A percentile compares a stretch with the other conserved stretches of the same genome.
These are phyloP conservation scores for Xanthoparmelia taractica DNA, from an alignment of 495 filamentous ascomycete genomes.

Conservation along the genomic window DNA sequence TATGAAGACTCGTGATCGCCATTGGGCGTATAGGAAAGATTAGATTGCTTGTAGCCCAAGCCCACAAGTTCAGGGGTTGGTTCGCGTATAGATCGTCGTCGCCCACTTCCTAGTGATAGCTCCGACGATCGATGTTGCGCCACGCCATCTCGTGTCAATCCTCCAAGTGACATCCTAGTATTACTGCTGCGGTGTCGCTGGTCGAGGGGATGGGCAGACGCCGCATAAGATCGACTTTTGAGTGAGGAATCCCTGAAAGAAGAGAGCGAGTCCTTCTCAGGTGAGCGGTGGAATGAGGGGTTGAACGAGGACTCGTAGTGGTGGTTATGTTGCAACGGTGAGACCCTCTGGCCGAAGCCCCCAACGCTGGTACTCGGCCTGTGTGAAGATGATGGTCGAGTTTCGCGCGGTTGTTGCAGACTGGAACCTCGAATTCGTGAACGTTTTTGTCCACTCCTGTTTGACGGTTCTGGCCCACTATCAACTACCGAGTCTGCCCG, in stretches of 20 bases:
- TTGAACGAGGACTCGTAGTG: conserved; percentile 15
- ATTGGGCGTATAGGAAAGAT: conserved; percentile 47
- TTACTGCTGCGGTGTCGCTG: conserved; percentile 37
- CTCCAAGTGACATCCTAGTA: conserved; percentile 40
- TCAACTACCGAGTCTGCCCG: conserved; percentile 44
- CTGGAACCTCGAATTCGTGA: conserved; percentile 17
- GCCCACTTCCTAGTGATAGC: conserved; percentile 34
- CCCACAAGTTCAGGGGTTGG: conserved; percentile 21
- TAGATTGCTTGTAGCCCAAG: conserved; percentile 47
- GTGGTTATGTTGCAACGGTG: conserved; percentile 1
- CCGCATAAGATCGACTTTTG: conserved; percentile 36
- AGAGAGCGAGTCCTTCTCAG: conserved; percentile 12
- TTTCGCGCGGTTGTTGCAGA: conserved; percentile 25
- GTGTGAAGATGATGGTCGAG: conserved; percentile 38
- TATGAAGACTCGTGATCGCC: conserved; percentile 50
- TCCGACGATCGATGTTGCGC: conserved; percentile 42
- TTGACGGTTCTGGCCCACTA: conserved; percentile 40
- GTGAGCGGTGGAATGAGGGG: conserved; percentile 7
- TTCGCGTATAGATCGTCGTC: conserved; percentile 44
- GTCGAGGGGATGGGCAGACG: conserved; percentile 47
- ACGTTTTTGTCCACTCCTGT: conserved; percentile 33
- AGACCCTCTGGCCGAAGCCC: conserved; percentile 9
- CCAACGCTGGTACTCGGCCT: conserved; percentile 32
- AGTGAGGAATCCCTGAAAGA: conserved; percentile 23
- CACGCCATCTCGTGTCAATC: conserved; percentile 37